phyloP scores from a whole-genome alignment of 2,329 filamentous ascomycete species.

The Penicillium olsonii region DNA sequence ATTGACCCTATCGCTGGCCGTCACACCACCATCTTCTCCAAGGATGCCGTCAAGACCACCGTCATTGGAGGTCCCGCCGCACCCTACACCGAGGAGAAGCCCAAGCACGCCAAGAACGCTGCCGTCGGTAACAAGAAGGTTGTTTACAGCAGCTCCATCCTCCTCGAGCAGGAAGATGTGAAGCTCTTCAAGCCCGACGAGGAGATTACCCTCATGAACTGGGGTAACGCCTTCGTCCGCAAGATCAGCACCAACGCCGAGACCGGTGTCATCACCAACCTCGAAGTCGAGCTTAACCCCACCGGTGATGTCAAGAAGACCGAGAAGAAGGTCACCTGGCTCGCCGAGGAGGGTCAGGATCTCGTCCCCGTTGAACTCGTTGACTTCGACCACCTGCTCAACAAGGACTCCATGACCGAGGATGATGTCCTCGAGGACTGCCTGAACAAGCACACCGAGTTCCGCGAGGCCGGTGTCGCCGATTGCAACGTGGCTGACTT shows the following conservation, averaged over 20 bases:
- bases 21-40: conserved; percentile 71
- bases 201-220: conserved; percentile 95
- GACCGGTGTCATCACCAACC: conserved; percentile 62
- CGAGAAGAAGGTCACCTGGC: conserved; percentile 95
- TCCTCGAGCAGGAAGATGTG: conserved; percentile 85
- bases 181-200: conserved; percentile 79
- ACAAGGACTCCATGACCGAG: conserved; percentile 90
- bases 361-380: conserved; percentile 82
- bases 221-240: conserved; percentile 66
- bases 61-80: conserved; percentile 66
- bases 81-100: conserved; percentile 71
- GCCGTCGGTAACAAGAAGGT: conserved; percentile 85
- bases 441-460: conserved; percentile 74
- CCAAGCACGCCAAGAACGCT: conserved; percentile 87
- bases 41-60: conserved; percentile 70
- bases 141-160: conserved; percentile 70
- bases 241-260: conserved; percentile 51
- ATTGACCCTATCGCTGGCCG: conserved; percentile 76
- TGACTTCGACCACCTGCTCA: conserved; percentile 94
- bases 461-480: conserved; percentile 71
- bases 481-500: conserved; percentile 78
- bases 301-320: conserved; percentile 93
- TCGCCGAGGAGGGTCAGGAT: conserved; percentile 73
- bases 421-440: conserved; percentile 84
- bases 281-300: conserved; percentile 85